phyloP scores from a whole-genome alignment of 2,329 filamentous ascomycete genomes.

The Aspergillus fructus region DNA sequence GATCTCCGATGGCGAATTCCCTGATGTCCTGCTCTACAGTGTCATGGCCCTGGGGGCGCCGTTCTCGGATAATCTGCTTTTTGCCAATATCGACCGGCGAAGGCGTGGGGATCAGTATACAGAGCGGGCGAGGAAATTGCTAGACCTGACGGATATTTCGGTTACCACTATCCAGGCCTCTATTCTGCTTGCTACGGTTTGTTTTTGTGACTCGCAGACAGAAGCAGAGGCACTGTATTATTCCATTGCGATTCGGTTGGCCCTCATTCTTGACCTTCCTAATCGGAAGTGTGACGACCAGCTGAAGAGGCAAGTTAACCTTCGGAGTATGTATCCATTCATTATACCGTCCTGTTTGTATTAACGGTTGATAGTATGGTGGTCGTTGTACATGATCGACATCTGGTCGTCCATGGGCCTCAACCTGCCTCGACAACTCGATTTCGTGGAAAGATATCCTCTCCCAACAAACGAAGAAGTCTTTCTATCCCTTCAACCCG shows the following conservation, averaged over 20 bases:
- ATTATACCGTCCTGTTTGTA: slow-evolving; percentile 11
- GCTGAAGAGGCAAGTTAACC: slow-evolving; percentile 13
- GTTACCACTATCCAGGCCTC: slow-evolving; percentile 41
- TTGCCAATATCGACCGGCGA: neutral
- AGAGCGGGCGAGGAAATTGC: slow-evolving; percentile 8
- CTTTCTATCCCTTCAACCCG: neutral
- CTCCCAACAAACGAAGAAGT: slow-evolving; percentile 38
- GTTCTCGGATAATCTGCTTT: neutral
- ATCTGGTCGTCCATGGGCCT: slow-evolving; percentile 41
- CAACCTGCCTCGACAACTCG: slow-evolving; percentile 34
- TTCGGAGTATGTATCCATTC: neutral
- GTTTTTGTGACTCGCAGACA: slow-evolving; percentile 35
- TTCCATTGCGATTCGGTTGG: slow-evolving; percentile 37
- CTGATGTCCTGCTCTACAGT: neutral
- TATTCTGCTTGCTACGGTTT: slow-evolving; percentile 40
- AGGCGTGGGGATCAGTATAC: neutral
- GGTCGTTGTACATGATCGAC: slow-evolving; percentile 45
- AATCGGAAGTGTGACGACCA: slow-evolving; percentile 25
- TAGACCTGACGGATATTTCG: slow-evolving; percentile 39
- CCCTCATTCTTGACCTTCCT: slow-evolving; percentile 37
- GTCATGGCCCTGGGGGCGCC: neutral
- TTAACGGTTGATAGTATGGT: slow-evolving; percentile 35
- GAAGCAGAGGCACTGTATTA: slow-evolving; percentile 40
- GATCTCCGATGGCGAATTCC: neutral
- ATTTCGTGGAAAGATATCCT: slow-evolving; percentile 24